Percentiles rank a stretch among this genome's conserved stretches.
These are phyloP conservation scores for Talaromyces nanjingensis DNA, from an alignment of 495 filamentous ascomycete genomes.

Conservation along the genomic window DNA sequence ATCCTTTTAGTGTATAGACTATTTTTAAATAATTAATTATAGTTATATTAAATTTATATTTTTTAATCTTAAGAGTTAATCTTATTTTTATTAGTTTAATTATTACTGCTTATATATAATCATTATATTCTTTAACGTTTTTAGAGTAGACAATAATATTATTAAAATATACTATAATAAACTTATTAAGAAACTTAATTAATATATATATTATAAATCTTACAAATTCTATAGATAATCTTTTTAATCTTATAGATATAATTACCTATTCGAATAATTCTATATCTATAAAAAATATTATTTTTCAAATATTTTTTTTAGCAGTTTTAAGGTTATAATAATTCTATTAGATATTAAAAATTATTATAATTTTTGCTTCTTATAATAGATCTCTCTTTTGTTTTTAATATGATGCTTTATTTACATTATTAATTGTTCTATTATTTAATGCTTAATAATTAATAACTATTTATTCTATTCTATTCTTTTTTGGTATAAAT, in stretches of 20 bases:
- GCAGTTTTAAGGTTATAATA: conserved; percentile 13
- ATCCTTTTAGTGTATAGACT: conserved; percentile 7
- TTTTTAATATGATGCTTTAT: conserved; percentile 17
- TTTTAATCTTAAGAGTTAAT: conserved; percentile 12
- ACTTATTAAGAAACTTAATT: conserved; percentile 12
- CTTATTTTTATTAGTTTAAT: conserved; percentile 5
- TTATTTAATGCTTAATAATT: conserved; percentile 20
- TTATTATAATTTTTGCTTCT: conserved; percentile 17
- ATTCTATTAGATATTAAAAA: conserved; percentile 17
- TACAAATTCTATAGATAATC: conserved; percentile 11
- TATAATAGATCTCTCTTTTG: conserved; percentile 14
- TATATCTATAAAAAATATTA: conserved; percentile 14
- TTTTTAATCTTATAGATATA: conserved; percentile 14
- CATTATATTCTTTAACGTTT: conserved; percentile 8
- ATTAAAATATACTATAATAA: conserved; percentile 12
- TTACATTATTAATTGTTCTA: conserved; percentile 18
- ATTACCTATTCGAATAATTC: conserved; percentile 15
- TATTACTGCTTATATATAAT: conserved; percentile 9
- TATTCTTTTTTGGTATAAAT: conserved; percentile 23
- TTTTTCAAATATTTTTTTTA: conserved; percentile 14
- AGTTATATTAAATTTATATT: conserved; percentile 12
- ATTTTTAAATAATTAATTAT: conserved; percentile 12
- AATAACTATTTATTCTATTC: conserved; percentile 15
- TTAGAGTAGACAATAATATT: conserved; percentile 14
- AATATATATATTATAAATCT: conserved; percentile 11